Evolutionary conservation across 192 early-diverging fungal species (phyloP).

Genomic region (Podila horticola): DNA sequence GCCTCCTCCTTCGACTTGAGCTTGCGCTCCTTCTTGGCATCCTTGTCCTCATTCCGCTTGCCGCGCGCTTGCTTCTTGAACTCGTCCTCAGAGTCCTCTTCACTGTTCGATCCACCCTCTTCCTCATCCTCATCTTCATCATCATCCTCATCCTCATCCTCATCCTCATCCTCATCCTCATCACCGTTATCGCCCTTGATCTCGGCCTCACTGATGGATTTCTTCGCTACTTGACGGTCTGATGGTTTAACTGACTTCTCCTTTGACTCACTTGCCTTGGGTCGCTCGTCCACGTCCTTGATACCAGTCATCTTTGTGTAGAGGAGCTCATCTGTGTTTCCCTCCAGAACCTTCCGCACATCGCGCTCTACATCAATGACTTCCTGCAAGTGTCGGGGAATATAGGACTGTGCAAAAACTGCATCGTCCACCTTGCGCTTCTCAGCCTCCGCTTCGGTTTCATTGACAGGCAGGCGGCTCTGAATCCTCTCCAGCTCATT

Average conservation of each 20-base stretch:
- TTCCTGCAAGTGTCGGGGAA: constrained; percentile 92
- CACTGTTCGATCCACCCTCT: constrained; percentile 19
- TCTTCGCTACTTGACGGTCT: constrained; percentile 40
- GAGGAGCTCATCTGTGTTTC: constrained; percentile 72
- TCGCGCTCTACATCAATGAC: constrained; percentile 90
- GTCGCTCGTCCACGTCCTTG: constrained; percentile 60
- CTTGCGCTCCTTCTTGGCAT: constrained; percentile 91
- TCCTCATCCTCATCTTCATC: constrained; percentile 51
- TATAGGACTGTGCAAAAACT: constrained; percentile 91
- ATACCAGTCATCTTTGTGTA: constrained; percentile 67
- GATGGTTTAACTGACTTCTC: constrained; percentile 4
- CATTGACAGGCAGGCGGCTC: constrained; percentile 41
- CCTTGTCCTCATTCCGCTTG: constrained; percentile 88
- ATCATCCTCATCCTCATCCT: constrained; percentile 56
- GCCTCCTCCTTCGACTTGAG: constrained; percentile 88
- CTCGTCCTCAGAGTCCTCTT: constrained; percentile 30
- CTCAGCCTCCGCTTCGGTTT: constrained; percentile 60
- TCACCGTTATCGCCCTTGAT: constrained; percentile 54
- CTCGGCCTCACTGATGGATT: constrained; percentile 41
- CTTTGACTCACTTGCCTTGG: constrained; percentile 12
- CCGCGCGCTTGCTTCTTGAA: constrained; percentile 60
- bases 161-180: constrained; percentile 56
- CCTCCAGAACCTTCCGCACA: constrained; percentile 76
- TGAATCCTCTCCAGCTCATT: constrained; percentile 73
- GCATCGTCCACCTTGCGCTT: constrained; percentile 81